Evolutionary conservation across 2,329 filamentous ascomycete species (phyloP).

Genomic region (Scedosporium aurantiacum): DNA sequence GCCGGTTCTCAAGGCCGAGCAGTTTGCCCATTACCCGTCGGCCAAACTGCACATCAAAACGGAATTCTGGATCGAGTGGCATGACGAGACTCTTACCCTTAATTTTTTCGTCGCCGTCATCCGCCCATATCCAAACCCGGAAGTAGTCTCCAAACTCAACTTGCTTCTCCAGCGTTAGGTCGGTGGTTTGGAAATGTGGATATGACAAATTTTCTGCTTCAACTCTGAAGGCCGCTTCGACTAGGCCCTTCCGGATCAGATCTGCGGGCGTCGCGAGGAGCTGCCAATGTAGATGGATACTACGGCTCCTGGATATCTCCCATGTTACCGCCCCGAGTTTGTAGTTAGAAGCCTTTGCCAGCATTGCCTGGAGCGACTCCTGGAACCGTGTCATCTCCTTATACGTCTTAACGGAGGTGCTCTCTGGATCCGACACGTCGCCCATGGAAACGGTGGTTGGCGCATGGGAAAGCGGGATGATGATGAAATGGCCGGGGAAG

Average conservation of each 20-base stretch:
- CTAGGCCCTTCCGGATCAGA: conserved; percentile 59
- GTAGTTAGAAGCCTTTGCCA: conserved; percentile 41
- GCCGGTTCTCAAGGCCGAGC: conserved; percentile 64
- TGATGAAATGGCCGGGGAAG: conserved; percentile 79
- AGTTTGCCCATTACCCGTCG: conserved; percentile 81
- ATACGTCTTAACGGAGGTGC: conserved; percentile 50
- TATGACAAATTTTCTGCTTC: conserved; percentile 66
- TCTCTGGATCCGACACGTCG: conserved; percentile 36
- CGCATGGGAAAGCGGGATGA: conserved; percentile 77
- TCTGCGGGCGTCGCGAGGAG: conserved; percentile 65
- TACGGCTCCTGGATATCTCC: conserved; percentile 74
- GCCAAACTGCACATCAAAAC: conserved; percentile 87
- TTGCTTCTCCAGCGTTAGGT: conserved; percentile 39
- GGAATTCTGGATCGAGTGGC: conserved; percentile 56
- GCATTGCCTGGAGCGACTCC: conserved; percentile 66
- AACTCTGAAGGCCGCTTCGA: conserved; percentile 81
- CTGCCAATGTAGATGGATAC: conserved; percentile 92
- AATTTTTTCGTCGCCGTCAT: conserved; percentile 40
- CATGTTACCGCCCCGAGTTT: conserved; percentile 77
- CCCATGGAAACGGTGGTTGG: conserved; percentile 62
- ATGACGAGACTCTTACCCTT: conserved; percentile 55
- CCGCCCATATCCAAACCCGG: conserved; percentile 68
- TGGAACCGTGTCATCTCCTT: conserved; percentile 78
- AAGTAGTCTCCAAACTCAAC: conserved; percentile 56
- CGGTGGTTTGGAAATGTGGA: conserved; percentile 36